A percentile compares a stretch with the other conserved stretches of the same genome.
phyloP scores from a whole-genome alignment of 2,329 filamentous ascomycete genomes.

The Calonectria naviculata region DNA sequence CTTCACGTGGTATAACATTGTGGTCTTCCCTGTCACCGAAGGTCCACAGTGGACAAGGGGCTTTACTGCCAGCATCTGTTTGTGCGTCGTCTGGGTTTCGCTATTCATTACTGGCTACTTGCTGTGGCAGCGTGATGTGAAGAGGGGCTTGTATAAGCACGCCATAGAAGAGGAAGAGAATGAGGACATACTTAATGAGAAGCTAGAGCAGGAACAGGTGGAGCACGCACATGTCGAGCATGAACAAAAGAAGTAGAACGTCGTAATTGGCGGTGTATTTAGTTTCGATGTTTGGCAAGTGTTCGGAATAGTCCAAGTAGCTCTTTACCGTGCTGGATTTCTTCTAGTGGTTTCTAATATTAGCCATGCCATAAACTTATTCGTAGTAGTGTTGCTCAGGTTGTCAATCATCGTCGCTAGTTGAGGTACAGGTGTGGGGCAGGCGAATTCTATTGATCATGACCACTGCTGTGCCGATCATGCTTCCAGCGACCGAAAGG shows the following conservation, averaged over 20 bases:
- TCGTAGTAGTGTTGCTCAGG: no score
- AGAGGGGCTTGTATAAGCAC: conserved; percentile 32
- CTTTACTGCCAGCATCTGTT: conserved; percentile 34
- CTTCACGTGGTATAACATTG: conserved; percentile 38
- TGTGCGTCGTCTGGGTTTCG: conserved; percentile 41
- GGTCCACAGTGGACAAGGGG: conserved; percentile 36
- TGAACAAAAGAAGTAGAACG: neutral
- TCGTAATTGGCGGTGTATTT: neutral
- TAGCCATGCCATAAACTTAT: no score
- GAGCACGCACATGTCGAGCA: neutral
- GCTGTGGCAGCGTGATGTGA: conserved; percentile 44
- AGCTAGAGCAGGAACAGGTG: conserved; percentile 5
- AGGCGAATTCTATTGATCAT: no score
- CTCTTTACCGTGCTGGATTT: no score
- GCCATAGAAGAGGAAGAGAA: conserved; percentile 38
- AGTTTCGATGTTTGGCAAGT: no score
- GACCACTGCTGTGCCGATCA: no score
- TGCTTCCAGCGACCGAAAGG: no score
- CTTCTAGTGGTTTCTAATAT: no score
- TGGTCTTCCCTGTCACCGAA: conserved; percentile 34
- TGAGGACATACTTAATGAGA: conserved; percentile 34
- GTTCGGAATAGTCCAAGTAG: no score
- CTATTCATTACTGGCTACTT: conserved; percentile 46
- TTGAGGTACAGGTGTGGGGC: no score
- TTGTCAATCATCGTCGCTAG: no score